A percentile compares a stretch with the other conserved stretches of the same genome.
Evolutionary conservation across 352 stramenopile species (phyloP).

Genomic region (Globisporangium echinulatum): DNA sequence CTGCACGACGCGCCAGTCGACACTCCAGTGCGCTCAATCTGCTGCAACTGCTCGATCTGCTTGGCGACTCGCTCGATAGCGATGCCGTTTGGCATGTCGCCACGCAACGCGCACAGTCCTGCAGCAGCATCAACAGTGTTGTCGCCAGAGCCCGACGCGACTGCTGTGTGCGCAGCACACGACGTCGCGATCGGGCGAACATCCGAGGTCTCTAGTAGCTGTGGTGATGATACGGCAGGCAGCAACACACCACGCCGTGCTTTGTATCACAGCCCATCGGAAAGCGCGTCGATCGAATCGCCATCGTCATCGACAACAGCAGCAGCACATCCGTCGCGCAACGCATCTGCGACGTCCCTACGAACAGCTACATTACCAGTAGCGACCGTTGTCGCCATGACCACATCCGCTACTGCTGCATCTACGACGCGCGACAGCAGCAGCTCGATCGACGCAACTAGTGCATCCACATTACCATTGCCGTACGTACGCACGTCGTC

Average conservation of each 20-base stretch:
- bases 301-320: background rate
- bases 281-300: too few relatives aligned
- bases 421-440: background rate
- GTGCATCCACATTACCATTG: too few relatives aligned
- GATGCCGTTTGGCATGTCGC: background rate
- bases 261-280: too few relatives aligned
- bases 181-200: too few relatives aligned
- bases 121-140: background rate
- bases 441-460: background rate
- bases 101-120: background rate
- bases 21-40: too few relatives aligned
- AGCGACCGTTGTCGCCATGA: background rate
- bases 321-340: background rate
- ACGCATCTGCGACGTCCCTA: background rate
- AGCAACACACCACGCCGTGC: too few relatives aligned
- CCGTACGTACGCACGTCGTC: conserved; percentile 16
- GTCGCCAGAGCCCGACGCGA: background rate
- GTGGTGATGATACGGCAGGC: too few relatives aligned
- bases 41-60: too few relatives aligned
- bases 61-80: background rate
- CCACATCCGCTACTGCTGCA: background rate
- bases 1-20: too few relatives aligned
- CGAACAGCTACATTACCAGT: background rate
- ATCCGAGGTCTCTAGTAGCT: too few relatives aligned
- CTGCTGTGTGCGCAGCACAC: background rate